Evolutionary conservation across 352 stramenopile genomes (phyloP).

Genomic region (Blastocystis sp.): DNA sequence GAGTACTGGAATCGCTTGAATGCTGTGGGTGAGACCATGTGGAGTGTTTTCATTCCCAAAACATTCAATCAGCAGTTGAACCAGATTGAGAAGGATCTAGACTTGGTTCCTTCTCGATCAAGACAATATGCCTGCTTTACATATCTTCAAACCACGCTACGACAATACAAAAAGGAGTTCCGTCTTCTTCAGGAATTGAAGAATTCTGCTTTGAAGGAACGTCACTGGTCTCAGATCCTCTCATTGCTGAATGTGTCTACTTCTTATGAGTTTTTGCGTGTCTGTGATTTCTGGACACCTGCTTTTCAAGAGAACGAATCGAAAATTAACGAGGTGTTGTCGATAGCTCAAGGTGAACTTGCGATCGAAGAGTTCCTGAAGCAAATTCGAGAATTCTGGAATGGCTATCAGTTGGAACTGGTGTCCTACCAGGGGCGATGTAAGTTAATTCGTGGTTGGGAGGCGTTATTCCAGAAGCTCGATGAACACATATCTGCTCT

Average conservation of each 20-base stretch:
- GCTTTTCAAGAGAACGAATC: slow-evolving; percentile 83
- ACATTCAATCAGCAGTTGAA: slow-evolving; percentile 91
- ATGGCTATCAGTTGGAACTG: slow-evolving; percentile 79
- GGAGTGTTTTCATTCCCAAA: slow-evolving; percentile 83
- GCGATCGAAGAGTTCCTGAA: slow-evolving; percentile 95
- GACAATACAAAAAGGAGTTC: slow-evolving; percentile 85
- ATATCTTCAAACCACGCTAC: slow-evolving; percentile 83
- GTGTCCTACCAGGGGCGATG: slow-evolving; percentile 87
- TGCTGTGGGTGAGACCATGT: slow-evolving; percentile 85
- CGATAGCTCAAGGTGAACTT: slow-evolving; percentile 96
- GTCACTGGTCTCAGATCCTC: slow-evolving; percentile 96
- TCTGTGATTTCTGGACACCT: slow-evolving; percentile 93
- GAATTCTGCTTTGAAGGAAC: slow-evolving; percentile 93
- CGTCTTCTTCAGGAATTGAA: slow-evolving; percentile 91
- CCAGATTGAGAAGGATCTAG: slow-evolving; percentile 89
- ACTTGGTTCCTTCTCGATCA: slow-evolving; percentile 86
- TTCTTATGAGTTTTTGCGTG: slow-evolving; percentile 86
- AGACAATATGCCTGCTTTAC: slow-evolving; percentile 96
- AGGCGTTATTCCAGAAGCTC: slow-evolving; percentile 97
- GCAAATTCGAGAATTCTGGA: slow-evolving; percentile 85
- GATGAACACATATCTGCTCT: slow-evolving; percentile 98
- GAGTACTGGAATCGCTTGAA: slow-evolving; percentile 80
- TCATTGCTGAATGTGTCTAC: slow-evolving; percentile 83
- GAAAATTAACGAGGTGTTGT: slow-evolving; percentile 90
- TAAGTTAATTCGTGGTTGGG: slow-evolving; percentile 94